These are phyloP conservation scores for Trypethelium eluteriae DNA, from an alignment of 495 filamentous ascomycete species.

Conservation along the genomic window DNA sequence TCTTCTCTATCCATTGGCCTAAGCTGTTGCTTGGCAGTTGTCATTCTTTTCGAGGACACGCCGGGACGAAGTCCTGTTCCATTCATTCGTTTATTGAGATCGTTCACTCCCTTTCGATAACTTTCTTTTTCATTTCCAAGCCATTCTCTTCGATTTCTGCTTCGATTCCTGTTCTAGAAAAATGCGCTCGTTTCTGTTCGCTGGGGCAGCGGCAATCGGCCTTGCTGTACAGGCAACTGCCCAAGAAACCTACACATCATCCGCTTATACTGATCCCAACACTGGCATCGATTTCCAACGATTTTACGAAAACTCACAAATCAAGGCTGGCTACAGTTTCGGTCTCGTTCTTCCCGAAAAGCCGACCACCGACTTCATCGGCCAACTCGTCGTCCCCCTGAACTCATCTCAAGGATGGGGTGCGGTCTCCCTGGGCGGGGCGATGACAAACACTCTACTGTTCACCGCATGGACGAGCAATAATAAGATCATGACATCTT, in stretches of 20 bases:
- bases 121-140: neutral
- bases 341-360: slow-evolving; percentile 34
- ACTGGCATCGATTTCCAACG: slow-evolving; percentile 38
- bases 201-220: neutral
- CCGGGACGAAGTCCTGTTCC: neutral
- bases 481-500: slow-evolving; percentile 31
- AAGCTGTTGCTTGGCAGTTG: neutral
- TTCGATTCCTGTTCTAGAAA: neutral
- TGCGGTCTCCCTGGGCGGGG: slow-evolving; percentile 29
- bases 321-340: slow-evolving; percentile 31
- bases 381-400: slow-evolving; percentile 32
- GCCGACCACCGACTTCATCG: slow-evolving; percentile 36
- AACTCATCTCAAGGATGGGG: slow-evolving; percentile 28
- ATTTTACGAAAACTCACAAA: slow-evolving; percentile 21
- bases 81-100: neutral
- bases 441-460: slow-evolving; percentile 37
- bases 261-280: slow-evolving; percentile 34
- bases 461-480: slow-evolving; percentile 37
- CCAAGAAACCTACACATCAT: neutral
- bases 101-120: neutral
- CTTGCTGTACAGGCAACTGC: neutral
- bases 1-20: neutral
- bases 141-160: neutral
- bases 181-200: neutral
- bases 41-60: neutral